Conservation (phyloP, 306 rosid genomes). For the Dryas octopetala region DNA sequence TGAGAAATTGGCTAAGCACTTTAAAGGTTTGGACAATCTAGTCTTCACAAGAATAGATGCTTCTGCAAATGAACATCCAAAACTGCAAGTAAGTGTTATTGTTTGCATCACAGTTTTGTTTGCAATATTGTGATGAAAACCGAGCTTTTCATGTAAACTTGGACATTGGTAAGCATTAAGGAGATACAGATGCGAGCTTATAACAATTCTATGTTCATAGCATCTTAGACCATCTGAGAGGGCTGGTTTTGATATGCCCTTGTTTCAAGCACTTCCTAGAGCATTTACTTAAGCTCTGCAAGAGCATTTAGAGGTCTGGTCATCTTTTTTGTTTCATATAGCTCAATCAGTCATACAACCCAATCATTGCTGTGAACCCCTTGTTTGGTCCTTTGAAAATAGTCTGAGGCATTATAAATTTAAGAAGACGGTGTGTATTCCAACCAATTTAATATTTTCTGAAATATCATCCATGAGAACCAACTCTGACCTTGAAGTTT, state of each 20-base stretch:
- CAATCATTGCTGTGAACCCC: background rate
- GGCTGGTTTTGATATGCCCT: background rate
- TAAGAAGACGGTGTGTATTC: background rate
- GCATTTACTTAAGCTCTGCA: background rate
- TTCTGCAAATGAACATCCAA: slow-evolving; percentile 84
- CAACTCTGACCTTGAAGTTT: background rate
- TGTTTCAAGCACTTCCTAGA: background rate
- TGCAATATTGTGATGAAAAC: background rate
- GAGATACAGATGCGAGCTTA: background rate
- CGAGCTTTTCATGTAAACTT: background rate
- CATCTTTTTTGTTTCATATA: background rate
- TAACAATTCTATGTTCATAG: background rate
- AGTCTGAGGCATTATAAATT: background rate
- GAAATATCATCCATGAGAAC: background rate
- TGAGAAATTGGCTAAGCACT: slow-evolving; percentile 86
- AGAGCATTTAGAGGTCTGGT: background rate
- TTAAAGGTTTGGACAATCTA: slow-evolving; percentile 63
- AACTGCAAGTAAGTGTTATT: slow-evolving; percentile 56
- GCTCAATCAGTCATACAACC: background rate
- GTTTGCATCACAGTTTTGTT: background rate
- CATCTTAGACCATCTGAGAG: background rate
- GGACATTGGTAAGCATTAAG: background rate
- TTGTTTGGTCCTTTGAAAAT: background rate
- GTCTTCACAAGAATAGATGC: slow-evolving; percentile 73
- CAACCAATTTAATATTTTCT: background rate